Evolutionary conservation across 176 grass and related monocot species (phyloP), one percentile per base, ranked within the genome.

Genomic region (Hordeum marinum): DNA sequence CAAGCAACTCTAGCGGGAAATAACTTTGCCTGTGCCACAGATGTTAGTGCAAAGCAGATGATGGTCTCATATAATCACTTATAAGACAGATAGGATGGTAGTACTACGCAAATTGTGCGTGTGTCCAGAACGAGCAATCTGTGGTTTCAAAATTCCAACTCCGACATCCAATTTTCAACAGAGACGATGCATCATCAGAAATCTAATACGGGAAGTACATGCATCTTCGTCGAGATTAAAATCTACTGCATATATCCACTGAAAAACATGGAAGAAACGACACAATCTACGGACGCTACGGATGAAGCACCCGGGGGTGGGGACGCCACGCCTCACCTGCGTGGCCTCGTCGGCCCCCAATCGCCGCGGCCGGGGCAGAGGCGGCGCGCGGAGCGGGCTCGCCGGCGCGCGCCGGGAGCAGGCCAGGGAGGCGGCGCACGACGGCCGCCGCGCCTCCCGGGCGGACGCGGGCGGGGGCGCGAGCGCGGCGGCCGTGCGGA

Each of bases 401-500:
- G 27, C 25, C 50, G 72, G 60, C 34, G 35, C 64, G 20, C 68
- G 69, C 4, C 83, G 60, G 20, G 57, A 60, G 69, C 27, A 88
- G 75, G 79, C 75, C 43, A 88, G 21, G 60, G 21, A 72, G 42
- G 81, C 50, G 9, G 72, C 39, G 57, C 34, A 67, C 32, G 70
- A 67, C 32, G 70, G 46, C 4, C 68, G 80, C 0, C 82, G 78
- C 8, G n/a, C 25, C 32, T 91, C 86, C 41, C 60, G 63, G 17
- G 82, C 59, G 3, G 50, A 9, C 4, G 66, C 39, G 0, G 27
- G 83, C 5, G 39, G 75, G 29, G 82, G 79, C 20, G 80, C 59
- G 69, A 89, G 83, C 59, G 86, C 68, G 8, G 80, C 86, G 55
- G 86, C 79, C 8, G 86, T 67, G 80, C 89, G 82, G 67, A 94